phyloP scores from a whole-genome alignment of 352 stramenopile genomes.

The Thalassiosira exigua region DNA sequence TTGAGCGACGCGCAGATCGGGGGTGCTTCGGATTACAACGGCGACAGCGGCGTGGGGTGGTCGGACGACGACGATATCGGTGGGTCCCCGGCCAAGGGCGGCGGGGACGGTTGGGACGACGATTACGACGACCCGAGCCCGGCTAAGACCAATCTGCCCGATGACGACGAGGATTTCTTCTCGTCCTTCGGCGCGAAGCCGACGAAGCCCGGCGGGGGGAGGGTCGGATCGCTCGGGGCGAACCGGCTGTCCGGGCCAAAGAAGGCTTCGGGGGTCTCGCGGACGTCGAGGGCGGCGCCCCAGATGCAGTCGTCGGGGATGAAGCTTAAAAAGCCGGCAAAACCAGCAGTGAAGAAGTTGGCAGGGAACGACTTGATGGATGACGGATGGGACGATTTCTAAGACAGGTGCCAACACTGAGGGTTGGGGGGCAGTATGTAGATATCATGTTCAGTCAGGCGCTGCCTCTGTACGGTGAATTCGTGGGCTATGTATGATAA shows the following conservation, averaged over 20 bases:
- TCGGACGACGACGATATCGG: slow-evolving; percentile 59
- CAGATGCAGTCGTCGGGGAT: slow-evolving; percentile 31
- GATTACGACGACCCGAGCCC: slow-evolving; percentile 25
- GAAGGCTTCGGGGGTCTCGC: slow-evolving; percentile 11
- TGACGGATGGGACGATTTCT: slow-evolving; percentile 85
- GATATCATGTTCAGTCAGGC: too few species aligned
- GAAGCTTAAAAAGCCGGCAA: slow-evolving; percentile 51
- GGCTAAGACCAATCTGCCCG: not conserved
- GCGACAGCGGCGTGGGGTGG: slow-evolving; percentile 54
- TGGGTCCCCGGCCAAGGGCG: slow-evolving; percentile 7
- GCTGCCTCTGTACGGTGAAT: too few species aligned
- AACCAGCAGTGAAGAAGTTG: slow-evolving; percentile 71
- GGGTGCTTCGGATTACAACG: slow-evolving; percentile 58
- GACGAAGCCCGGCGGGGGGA: slow-evolving; percentile 9
- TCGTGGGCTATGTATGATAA: too few species aligned
- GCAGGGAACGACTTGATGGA: slow-evolving; percentile 56
- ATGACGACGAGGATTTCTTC: slow-evolving; percentile 66
- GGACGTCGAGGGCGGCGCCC: slow-evolving; percentile 28
- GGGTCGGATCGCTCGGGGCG: slow-evolving; percentile 11
- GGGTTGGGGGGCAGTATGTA: too few species aligned
- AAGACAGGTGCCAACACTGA: slow-evolving; percentile 14
- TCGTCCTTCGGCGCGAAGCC: slow-evolving; percentile 63
- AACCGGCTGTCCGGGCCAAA: slow-evolving; percentile 50
- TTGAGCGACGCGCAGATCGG: slow-evolving; percentile 55
- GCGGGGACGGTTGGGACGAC: slow-evolving; percentile 15